Evolutionary conservation across 805 yeast genomes (phyloP).

Genomic region (Teunomyces atbi): DNA sequence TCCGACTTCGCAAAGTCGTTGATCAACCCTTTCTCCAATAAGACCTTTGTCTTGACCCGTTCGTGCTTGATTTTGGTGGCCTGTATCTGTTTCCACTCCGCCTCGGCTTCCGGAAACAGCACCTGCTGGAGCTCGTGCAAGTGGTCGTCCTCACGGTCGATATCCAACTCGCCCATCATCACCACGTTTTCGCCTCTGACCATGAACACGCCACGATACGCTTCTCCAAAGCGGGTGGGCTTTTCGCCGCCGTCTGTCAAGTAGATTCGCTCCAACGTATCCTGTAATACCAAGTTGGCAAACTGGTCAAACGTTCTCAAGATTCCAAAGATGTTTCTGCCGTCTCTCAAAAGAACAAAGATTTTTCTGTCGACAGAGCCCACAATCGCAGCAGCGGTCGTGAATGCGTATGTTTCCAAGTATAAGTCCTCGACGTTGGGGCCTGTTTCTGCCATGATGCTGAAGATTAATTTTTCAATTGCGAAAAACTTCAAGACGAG

Average conservation of each 20-base stretch:
- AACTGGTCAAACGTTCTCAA: slow-evolving; percentile 94
- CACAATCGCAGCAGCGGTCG: slow-evolving; percentile 87
- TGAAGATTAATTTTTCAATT: neutral
- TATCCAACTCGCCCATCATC: slow-evolving; percentile 89
- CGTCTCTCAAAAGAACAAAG: slow-evolving; percentile 85
- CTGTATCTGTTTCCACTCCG: slow-evolving; percentile 32
- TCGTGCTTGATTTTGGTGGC: slow-evolving; percentile 38
- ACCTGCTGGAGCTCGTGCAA: slow-evolving; percentile 55
- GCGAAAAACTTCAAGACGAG: neutral
- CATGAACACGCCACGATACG: slow-evolving; percentile 74
- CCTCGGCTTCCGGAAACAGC: slow-evolving; percentile 61
- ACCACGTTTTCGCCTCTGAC: slow-evolving; percentile 96
- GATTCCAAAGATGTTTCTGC: slow-evolving; percentile 82
- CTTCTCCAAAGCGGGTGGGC: slow-evolving; percentile 64
- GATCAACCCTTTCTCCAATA: slow-evolving; percentile 54
- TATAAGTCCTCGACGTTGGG: slow-evolving; percentile 56
- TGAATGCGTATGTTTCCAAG: slow-evolving; percentile 76
- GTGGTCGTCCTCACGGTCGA: slow-evolving; percentile 77
- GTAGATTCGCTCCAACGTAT: slow-evolving; percentile 82
- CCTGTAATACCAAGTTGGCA: slow-evolving; percentile 89
- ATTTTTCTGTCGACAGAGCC: slow-evolving; percentile 83
- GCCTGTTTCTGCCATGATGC: slow-evolving; percentile 10
- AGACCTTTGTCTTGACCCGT: slow-evolving; percentile 44
- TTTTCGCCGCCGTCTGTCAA: slow-evolving; percentile 29
- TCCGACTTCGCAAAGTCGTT: slow-evolving; percentile 56